Evolutionary conservation across 2,329 filamentous ascomycete species (phyloP), one percentile per base, ranked within the genome.

Genomic region (Alternaria triticina): DNA sequence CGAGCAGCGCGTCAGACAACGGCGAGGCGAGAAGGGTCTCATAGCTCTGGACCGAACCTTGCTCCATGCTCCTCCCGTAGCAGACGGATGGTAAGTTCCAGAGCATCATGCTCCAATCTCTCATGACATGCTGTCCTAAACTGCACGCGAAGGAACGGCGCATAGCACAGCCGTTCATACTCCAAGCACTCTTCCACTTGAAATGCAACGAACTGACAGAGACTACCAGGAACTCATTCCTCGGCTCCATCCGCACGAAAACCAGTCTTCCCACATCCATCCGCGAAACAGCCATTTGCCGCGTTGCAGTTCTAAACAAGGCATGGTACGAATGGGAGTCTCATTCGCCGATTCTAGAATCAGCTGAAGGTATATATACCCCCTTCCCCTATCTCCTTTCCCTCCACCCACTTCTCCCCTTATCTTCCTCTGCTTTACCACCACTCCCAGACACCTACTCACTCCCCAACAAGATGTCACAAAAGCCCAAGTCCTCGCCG

Each of bases 261-360:
- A 88, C 85, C 6, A 83, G 81, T 12, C 79, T 88, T 4, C 74
- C 84, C 4, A 77, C 81, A 4, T 77, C 79, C 70, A 75, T 93
- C 57, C 89, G 91, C 69, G 93, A 97, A 83, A 84, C 94, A 17
- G 90, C 91, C 68, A 94, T 97, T 71, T 93, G 89, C 73, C 87
- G 93, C 52, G 91, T 96, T 13, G 93, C 93, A 12, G 89, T 91
- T 15, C 86, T 93, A 72, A 97, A 96, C 80, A 80, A 86, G 17
- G 93, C 93, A 2, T 93, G 91, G 89, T 96, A 94, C 79, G 93
- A 97, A 79, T 96, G 92, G 93, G 86, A 83, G 36, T 88, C 92
- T 58, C 93, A 97, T 76, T 89, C 89, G 15, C 92, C 92, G 1
- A 74, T 84, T 4, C 83, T 95, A 13, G 86, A 57, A 12, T 63